Conservation (phyloP, 306 rosid species). For the Cucurbita ficifolia region DNA sequence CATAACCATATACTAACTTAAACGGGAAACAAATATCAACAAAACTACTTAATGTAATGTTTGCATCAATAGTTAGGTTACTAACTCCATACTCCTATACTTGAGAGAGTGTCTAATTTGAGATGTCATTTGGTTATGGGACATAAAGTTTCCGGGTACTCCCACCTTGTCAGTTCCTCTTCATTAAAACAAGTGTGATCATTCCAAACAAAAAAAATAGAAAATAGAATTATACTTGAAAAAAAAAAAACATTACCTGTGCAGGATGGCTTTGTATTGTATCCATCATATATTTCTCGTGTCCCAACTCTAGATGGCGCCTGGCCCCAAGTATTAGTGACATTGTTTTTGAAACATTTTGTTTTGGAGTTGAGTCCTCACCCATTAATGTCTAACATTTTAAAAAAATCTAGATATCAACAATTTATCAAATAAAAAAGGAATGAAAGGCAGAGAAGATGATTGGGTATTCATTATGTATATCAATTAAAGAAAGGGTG, state of each 20-base stretch:
- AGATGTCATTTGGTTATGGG: background rate
- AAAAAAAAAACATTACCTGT: slow-evolving; percentile 40
- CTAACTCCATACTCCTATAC: background rate
- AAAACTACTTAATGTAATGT: too few species aligned
- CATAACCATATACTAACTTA: too few species aligned
- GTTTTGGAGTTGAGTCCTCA: slow-evolving; percentile 37
- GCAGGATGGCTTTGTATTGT: slow-evolving; percentile 94
- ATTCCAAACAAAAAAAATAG: background rate
- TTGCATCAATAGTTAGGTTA: background rate
- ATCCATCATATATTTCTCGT: slow-evolving; percentile 81
- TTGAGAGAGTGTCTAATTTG: background rate
- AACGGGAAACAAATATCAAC: too few species aligned
- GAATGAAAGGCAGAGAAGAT: background rate
- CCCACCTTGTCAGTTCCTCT: background rate
- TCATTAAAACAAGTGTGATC: background rate
- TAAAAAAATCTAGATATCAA: slow-evolving; percentile 12
- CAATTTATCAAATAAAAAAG: background rate
- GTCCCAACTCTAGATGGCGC: slow-evolving; percentile 92
- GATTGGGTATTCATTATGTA: background rate
- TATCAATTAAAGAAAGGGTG: slow-evolving; percentile 3
- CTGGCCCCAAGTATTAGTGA: slow-evolving; percentile 79
- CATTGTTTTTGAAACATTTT: slow-evolving; percentile 57
- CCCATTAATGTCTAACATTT: slow-evolving; percentile 55
- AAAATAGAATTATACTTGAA: slow-evolving; percentile 2
- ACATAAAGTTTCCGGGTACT: background rate